These are phyloP conservation scores for Rhizophagus clarus DNA, from an alignment of 192 early-diverging fungal species.

Conservation along the genomic window DNA sequence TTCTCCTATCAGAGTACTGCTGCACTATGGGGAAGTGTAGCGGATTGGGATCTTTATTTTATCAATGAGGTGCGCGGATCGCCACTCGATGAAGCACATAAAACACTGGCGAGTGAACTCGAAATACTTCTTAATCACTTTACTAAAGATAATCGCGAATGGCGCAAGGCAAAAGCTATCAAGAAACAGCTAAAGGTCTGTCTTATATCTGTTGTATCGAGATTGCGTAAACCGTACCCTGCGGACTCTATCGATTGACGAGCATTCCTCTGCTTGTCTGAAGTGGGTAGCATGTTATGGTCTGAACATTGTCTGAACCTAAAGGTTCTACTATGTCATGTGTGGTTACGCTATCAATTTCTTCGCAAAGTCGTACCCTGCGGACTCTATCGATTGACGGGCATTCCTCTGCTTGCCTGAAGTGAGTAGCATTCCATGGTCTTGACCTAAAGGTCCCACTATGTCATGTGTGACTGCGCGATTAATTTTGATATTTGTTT, in stretches of 20 bases:
- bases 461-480: constrained; percentile 19
- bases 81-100: background rate
- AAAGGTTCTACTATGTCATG: constrained; percentile 12
- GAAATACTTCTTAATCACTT: constrained; percentile 25
- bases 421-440: constrained; percentile 16
- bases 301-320: constrained; percentile 26
- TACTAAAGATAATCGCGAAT: constrained; percentile 7
- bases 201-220: background rate
- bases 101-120: constrained; percentile 12
- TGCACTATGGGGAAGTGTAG: constrained; percentile 22
- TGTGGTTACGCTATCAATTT: constrained; percentile 6
- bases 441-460: constrained; percentile 22
- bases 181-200: constrained; percentile 14
- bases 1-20: constrained; percentile 34
- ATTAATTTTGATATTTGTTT: constrained; percentile 9
- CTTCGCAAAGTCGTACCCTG: too few species aligned
- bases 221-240: too few species aligned
- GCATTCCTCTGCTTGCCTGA: too few species aligned
- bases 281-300: constrained; percentile 21
- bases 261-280: too few species aligned
- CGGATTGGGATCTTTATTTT: constrained; percentile 33
- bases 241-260: too few species aligned
- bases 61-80: constrained; percentile 24
- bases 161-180: constrained; percentile 16
- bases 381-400: too few species aligned